Conservation (phyloP, 2,329 filamentous ascomycete species). For the Sporothrix pseudoabietina region DNA sequence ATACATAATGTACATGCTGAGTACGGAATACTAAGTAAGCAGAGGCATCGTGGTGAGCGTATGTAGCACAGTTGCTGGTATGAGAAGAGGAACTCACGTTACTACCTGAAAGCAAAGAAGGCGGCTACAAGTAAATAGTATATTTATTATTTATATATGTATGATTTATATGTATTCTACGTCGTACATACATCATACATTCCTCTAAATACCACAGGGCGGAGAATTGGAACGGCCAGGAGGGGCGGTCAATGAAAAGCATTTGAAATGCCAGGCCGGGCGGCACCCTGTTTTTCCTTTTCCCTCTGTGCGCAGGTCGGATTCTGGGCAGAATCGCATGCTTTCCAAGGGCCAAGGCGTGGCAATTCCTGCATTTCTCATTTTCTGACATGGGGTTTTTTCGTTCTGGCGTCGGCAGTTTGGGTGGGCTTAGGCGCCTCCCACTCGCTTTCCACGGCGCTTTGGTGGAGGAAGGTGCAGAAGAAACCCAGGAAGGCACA, state of each 20-base stretch:
- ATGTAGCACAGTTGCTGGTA: neutral
- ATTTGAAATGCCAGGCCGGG: neutral
- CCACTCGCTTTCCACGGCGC: neutral
- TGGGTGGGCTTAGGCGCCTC: neutral
- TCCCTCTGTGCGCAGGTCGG: conserved; percentile 22
- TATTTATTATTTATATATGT: neutral
- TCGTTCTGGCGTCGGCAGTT: neutral
- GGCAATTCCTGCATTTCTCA: conserved; percentile 22
- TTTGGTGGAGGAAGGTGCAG: neutral
- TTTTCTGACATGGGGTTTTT: conserved; percentile 15
- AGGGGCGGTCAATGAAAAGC: neutral
- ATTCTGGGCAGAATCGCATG: conserved; percentile 28
- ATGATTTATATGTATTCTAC: too few species aligned
- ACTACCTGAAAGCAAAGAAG: neutral
- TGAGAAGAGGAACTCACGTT: neutral
- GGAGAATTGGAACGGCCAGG: neutral
- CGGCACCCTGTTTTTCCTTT: neutral
- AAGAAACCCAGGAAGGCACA: too few species aligned
- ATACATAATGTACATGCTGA: neutral
- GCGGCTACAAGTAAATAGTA: neutral
- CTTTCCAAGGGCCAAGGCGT: conserved; percentile 7
- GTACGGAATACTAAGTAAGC: neutral
- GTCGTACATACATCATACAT: neutral
- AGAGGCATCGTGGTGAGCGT: neutral
- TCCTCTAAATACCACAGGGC: neutral